Evolutionary conservation across 73 alveolate genomes (phyloP), one percentile per base, ranked within the genome.

Genomic region (Paramecium sexaurelia): DNA sequence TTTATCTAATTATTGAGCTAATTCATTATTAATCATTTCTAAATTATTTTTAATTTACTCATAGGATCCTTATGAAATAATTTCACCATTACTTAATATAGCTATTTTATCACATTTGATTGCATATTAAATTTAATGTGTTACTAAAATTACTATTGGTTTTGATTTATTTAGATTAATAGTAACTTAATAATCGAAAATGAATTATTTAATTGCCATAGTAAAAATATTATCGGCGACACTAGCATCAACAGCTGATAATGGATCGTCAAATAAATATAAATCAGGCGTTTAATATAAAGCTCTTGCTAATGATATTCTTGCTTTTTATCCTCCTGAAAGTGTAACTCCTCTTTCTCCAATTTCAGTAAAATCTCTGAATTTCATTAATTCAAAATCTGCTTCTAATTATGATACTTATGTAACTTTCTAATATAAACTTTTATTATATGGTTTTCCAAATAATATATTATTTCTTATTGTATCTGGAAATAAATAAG

Each of bases 231-330:
- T 67, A 55, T 91, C 20, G 41, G 85, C 91, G 17, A 95, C 97
- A 56, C 84, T 84, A 36, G 95, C 83, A 84, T 96, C 99, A 51
- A 95, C 92, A 33, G 98, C 96, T 0, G 95, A 92, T 22, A 95
- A 47, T 29, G 98, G 98, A 24, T 96, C 98, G 68, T 93, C 97
- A 27, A 93, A 67, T 32, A 96, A 92, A 41, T 85, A 94, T 19
- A 95, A 83, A 40, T 96, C 98, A 61, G 96, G 94, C 26, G 89
- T 75, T 17, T 98, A 93, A 84, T 96, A 95, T 69, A 96, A 67
- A 39, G 96, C 95, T 86, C 99, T 94, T 24, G 99, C 98, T 27
- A 96, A 86, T 5, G 96, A 67, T 7, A 96, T 94, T 92, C 98
- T 95, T 0, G 96, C 93, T 93, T 96, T 95, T 87, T 96, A 94